Evolutionary conservation across 768 basidiomycete genomes (phyloP).

Genomic region (Lepiota venenata): DNA sequence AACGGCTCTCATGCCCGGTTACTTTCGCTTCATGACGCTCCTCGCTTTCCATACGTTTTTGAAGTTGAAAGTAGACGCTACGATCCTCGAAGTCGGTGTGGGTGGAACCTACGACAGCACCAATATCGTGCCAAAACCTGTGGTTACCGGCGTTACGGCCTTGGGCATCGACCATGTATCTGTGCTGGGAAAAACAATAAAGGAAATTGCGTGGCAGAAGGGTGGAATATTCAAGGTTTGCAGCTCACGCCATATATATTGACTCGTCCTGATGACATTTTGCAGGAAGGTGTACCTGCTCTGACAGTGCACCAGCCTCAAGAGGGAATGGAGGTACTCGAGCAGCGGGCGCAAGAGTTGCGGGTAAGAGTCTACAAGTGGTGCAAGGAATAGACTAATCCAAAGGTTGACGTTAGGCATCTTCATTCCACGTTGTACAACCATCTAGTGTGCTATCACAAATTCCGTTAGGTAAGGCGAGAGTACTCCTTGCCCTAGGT

Average conservation of each 20-base stretch:
- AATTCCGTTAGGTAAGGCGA: conserved; percentile 57
- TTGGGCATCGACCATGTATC: conserved; percentile 90
- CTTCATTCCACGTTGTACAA: conserved; percentile 65
- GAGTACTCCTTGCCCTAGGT: conserved; percentile 29
- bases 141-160: conserved; percentile 88
- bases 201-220: conserved; percentile 93
- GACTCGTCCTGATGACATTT: conserved; percentile 1
- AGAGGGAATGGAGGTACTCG: conserved; percentile 67
- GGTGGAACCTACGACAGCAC: conserved; percentile 95
- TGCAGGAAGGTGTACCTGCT: conserved; percentile 77
- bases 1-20: conserved; percentile 77
- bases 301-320: conserved; percentile 75
- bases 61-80: conserved; percentile 79
- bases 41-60: conserved; percentile 91
- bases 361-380: conserved; percentile 38
- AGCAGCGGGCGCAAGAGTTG: conserved; percentile 58
- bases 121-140: conserved; percentile 87
- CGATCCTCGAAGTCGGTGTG: conserved; percentile 94
- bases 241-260: not conserved
- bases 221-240: conserved; percentile 92
- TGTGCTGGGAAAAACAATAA: conserved; percentile 83
- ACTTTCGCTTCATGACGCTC: conserved; percentile 92
- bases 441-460: conserved; percentile 31
- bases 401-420: conserved; percentile 41
- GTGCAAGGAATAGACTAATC: not conserved